Evolutionary conservation across 1,139 yeast species (phyloP).

Genomic region (Taiozyma sp.): DNA sequence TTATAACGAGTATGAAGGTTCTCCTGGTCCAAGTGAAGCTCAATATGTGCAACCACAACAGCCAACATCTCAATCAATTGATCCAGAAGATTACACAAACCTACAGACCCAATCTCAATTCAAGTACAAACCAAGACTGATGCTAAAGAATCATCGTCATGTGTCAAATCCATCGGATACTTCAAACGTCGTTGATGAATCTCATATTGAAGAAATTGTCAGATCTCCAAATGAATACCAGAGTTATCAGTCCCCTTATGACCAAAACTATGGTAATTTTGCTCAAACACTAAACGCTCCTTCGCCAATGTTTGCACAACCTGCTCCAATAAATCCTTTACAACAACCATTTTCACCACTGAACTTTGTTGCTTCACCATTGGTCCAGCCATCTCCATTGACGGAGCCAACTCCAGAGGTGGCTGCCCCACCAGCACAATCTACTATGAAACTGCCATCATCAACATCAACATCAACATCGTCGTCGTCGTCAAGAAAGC

Average conservation of each 20-base stretch:
- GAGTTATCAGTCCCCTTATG: background rate
- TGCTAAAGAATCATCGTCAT: constrained; percentile 31
- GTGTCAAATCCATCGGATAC: constrained; percentile 7
- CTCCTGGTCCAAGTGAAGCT: background rate
- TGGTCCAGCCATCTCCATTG: background rate
- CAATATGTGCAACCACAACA: background rate
- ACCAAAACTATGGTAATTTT: background rate
- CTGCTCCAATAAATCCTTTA: background rate
- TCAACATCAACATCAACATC: background rate
- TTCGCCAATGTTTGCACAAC: background rate
- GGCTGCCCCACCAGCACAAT: background rate
- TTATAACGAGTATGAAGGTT: background rate
- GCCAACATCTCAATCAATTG: background rate
- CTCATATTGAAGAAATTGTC: constrained; percentile 18
- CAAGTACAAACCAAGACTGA: constrained; percentile 16
- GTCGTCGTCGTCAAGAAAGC: background rate
- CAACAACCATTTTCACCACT: background rate
- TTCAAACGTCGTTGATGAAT: constrained; percentile 7
- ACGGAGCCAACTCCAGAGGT: background rate
- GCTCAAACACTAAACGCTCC: background rate
- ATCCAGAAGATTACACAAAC: background rate
- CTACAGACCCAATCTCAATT: background rate
- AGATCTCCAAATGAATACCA: constrained; percentile 5
- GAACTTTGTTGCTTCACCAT: background rate
- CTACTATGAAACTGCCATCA: background rate